Evolutionary conservation across 148 eudicot species (phyloP).

Genomic region (Fagopyrum homotropicum): DNA sequence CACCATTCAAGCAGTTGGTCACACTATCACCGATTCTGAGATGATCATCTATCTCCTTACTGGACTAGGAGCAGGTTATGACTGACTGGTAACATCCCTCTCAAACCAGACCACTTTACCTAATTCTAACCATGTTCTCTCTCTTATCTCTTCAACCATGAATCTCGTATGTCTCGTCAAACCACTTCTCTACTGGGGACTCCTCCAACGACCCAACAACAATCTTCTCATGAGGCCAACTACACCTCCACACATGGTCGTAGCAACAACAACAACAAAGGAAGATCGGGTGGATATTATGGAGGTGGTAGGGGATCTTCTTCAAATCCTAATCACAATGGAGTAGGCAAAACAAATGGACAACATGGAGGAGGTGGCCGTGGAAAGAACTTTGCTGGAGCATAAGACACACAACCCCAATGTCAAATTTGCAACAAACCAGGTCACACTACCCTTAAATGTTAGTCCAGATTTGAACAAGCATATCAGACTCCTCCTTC

Average conservation of each 20-base stretch:
- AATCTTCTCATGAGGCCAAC: too few species aligned
- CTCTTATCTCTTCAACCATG: background rate
- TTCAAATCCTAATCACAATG: too few species aligned
- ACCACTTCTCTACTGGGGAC: too few species aligned
- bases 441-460: background rate
- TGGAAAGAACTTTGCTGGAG: background rate
- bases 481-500: background rate
- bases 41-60: background rate
- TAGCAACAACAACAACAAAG: too few species aligned
- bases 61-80: background rate
- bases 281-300: too few species aligned
- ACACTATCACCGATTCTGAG: background rate
- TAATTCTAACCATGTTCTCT: background rate
- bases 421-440: background rate
- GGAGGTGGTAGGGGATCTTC: too few species aligned
- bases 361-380: background rate
- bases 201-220: too few species aligned
- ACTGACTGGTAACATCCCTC: background rate
- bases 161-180: background rate
- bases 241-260: too few species aligned
- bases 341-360: background rate
- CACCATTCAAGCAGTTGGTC: background rate
- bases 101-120: background rate
- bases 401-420: background rate
- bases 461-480: background rate